These are phyloP conservation scores for Echites panduratus DNA, from an alignment of 257 asterid species.

Conservation along the genomic window DNA sequence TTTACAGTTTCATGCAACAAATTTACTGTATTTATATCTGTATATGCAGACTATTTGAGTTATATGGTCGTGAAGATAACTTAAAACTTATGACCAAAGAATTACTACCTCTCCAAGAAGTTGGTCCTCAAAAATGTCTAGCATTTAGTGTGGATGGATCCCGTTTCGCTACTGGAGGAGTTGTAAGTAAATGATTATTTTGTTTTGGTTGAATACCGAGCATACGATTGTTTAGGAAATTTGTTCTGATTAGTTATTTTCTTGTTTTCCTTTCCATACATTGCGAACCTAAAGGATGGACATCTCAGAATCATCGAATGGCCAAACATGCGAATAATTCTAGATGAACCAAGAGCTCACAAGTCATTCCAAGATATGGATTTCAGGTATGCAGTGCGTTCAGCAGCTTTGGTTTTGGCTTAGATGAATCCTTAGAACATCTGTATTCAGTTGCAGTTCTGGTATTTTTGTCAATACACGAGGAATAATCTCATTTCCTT, in stretches of 20 bases:
- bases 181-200: slow-evolving; percentile 45
- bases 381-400: slow-evolving; percentile 60
- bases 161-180: slow-evolving; percentile 86
- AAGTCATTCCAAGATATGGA: slow-evolving; percentile 95
- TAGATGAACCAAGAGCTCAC: slow-evolving; percentile 93
- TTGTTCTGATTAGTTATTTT: slow-evolving; percentile 1
- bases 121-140: slow-evolving; percentile 73
- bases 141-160: slow-evolving; percentile 95
- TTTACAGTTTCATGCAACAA: neutral
- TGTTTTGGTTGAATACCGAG: neutral
- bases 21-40: no score
- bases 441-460: neutral
- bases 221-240: slow-evolving; percentile 9
- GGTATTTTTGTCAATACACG: neutral
- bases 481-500: neutral
- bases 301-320: slow-evolving; percentile 85
- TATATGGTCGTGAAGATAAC: slow-evolving; percentile 49
- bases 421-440: neutral
- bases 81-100: slow-evolving; percentile 51
- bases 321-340: slow-evolving; percentile 65
- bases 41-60: slow-evolving; percentile 59
- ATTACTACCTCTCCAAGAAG: slow-evolving; percentile 52
- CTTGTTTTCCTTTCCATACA: slow-evolving; percentile 4
- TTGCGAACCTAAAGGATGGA: slow-evolving; percentile 65
- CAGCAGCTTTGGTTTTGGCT: slow-evolving; percentile 3